These are phyloP conservation scores for Scutellaria barbata DNA, from an alignment of 257 asterid species.

Conservation along the genomic window DNA sequence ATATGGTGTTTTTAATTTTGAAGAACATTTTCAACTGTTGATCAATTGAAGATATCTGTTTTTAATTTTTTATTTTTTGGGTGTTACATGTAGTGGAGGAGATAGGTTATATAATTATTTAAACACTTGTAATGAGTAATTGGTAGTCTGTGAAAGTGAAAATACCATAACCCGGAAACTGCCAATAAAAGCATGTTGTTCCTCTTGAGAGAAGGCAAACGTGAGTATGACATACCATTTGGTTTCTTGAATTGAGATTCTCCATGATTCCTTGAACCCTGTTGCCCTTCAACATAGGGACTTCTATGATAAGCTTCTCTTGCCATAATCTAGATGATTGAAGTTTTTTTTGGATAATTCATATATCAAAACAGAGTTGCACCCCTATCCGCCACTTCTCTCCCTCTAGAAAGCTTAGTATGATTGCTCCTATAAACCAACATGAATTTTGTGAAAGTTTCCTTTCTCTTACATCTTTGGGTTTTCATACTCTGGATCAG, in stretches of 20 bases:
- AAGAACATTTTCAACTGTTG: too few relatives aligned
- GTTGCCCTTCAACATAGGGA: not conserved
- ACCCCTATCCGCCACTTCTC: not conserved
- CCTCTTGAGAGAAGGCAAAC: not conserved
- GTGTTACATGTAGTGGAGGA: too few relatives aligned
- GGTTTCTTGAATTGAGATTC: not conserved
- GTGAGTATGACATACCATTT: not conserved
- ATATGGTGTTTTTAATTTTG: too few relatives aligned
- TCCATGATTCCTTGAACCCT: slow-evolving; percentile 5
- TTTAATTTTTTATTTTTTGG: too few relatives aligned
- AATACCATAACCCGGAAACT: too few relatives aligned
- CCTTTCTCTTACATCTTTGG: not conserved
- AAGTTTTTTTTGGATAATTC: slow-evolving; percentile 17
- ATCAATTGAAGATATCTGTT: too few relatives aligned
- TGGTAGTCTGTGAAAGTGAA: too few relatives aligned
- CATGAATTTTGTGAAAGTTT: slow-evolving; percentile 1
- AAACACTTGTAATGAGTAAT: too few relatives aligned
- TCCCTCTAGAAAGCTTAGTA: not conserved
- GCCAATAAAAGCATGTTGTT: not conserved
- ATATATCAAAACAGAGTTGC: too few relatives aligned
- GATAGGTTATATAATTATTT: too few relatives aligned
- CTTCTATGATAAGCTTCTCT: slow-evolving; percentile 8
- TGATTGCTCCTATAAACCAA: slow-evolving; percentile 4
- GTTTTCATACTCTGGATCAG: slow-evolving; percentile 49
- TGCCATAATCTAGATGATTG: not conserved